A percentile compares a stretch with the other conserved stretches of the same genome.
Evolutionary conservation across 345 rosid genomes (phyloP).

Genomic region (Salix purpurea): DNA sequence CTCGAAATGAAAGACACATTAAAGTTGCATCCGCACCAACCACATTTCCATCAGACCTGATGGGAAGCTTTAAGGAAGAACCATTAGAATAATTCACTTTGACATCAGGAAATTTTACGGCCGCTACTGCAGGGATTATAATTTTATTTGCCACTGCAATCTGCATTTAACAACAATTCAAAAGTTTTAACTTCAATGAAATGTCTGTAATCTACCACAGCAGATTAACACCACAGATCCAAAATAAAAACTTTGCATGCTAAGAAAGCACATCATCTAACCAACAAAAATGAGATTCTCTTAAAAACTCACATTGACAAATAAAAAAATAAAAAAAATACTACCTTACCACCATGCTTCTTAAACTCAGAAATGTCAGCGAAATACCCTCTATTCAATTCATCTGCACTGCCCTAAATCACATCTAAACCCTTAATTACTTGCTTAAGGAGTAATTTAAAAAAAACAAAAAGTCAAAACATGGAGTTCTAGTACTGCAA

Average conservation of each 20-base stretch:
- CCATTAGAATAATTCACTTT: conserved; percentile 53
- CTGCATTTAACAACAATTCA: conserved; percentile 32
- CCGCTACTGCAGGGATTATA: conserved; percentile 57
- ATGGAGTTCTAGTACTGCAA: neutral
- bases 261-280: no score
- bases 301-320: neutral
- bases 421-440: conserved; percentile 16
- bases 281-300: no score
- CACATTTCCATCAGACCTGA: conserved; percentile 28
- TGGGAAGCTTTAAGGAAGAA: conserved; percentile 54
- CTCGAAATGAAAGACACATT: conserved; percentile 75
- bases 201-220: neutral
- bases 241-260: no score
- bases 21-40: conserved; percentile 39
- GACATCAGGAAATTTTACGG: conserved; percentile 64
- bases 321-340: neutral
- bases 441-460: neutral
- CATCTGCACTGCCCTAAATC: conserved; percentile 89
- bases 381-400: conserved; percentile 88
- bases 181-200: neutral
- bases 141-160: conserved; percentile 65
- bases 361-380: conserved; percentile 65
- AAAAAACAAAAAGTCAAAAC: neutral
- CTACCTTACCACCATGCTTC: conserved; percentile 95
- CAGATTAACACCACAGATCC: neutral